A percentile compares a stretch with the other conserved stretches of the same genome.
phyloP scores from a whole-genome alignment of 495 filamentous ascomycete species.

The Penicillium nucicola region DNA sequence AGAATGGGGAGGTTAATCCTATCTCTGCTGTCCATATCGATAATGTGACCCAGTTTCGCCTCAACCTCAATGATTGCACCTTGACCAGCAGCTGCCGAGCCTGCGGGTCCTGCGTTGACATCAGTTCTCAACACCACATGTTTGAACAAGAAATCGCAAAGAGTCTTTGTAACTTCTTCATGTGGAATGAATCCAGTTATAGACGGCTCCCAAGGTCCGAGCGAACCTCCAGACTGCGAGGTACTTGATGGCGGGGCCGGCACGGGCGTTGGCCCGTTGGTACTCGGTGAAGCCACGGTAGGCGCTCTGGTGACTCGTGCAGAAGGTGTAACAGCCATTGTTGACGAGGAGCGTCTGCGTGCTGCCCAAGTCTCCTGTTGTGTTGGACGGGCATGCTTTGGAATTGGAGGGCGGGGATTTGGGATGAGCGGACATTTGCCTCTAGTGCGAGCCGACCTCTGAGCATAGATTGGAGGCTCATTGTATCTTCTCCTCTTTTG shows the following conservation, averaged over 20 bases:
- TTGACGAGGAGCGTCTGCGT: conserved; percentile 25
- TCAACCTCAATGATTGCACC: conserved; percentile 84
- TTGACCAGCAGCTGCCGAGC: conserved; percentile 49
- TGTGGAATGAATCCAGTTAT: conserved; percentile 63
- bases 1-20: conserved; percentile 61
- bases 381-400: conserved; percentile 29
- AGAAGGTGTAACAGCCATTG: conserved; percentile 17
- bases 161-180: conserved; percentile 61
- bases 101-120: conserved; percentile 42
- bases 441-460: conserved; percentile 32
- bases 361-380: conserved; percentile 20
- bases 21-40: conserved; percentile 66
- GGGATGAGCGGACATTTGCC: conserved; percentile 38
- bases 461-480: conserved; percentile 48
- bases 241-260: not conserved
- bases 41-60: conserved; percentile 79
- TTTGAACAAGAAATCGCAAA: conserved; percentile 73
- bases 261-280: conserved; percentile 5
- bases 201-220: conserved; percentile 72
- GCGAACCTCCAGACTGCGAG: conserved; percentile 20
- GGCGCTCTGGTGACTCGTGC: conserved; percentile 20
- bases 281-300: conserved; percentile 5
- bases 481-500: conserved; percentile 39
- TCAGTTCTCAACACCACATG: conserved; percentile 61
- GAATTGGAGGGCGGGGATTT: conserved; percentile 31